These are phyloP conservation scores for Cucurbita maxima DNA, from an alignment of 306 rosid genomes.

Conservation along the genomic window DNA sequence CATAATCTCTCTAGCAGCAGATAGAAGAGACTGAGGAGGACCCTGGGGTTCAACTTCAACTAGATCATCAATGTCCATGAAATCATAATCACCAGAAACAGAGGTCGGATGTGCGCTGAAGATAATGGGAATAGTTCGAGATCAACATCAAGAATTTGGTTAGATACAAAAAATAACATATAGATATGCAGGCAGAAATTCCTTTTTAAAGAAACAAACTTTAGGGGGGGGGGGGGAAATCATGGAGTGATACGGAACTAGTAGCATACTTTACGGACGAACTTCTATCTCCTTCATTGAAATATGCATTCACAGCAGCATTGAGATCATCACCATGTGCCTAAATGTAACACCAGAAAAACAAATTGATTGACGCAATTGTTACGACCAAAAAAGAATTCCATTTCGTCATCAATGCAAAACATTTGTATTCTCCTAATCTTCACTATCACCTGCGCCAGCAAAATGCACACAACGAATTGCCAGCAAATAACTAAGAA, in stretches of 20 bases:
- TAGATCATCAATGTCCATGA: conserved; percentile 67
- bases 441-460: neutral
- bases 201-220: conserved; percentile 1
- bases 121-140: conserved; percentile 1
- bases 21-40: conserved; percentile 27
- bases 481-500: neutral
- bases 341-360: conserved; percentile 26
- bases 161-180: neutral
- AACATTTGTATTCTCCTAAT: neutral
- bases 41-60: conserved; percentile 23
- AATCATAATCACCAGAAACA: conserved; percentile 41
- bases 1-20: conserved; percentile 23
- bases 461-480: neutral
- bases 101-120: conserved; percentile 30
- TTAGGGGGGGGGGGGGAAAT: neutral
- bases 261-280: conserved; percentile 28
- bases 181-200: neutral
- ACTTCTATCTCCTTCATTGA: conserved; percentile 61
- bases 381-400: neutral
- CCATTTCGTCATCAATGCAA: neutral
- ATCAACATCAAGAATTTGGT: neutral
- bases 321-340: conserved; percentile 74
- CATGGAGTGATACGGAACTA: neutral
- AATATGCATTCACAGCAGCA: conserved; percentile 75
- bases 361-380: neutral